A percentile compares a stretch with the other conserved stretches of the same genome.
Conservation (phyloP, 1,284 basidiomycete genomes). For the Hemileia vastatrix region DNA sequence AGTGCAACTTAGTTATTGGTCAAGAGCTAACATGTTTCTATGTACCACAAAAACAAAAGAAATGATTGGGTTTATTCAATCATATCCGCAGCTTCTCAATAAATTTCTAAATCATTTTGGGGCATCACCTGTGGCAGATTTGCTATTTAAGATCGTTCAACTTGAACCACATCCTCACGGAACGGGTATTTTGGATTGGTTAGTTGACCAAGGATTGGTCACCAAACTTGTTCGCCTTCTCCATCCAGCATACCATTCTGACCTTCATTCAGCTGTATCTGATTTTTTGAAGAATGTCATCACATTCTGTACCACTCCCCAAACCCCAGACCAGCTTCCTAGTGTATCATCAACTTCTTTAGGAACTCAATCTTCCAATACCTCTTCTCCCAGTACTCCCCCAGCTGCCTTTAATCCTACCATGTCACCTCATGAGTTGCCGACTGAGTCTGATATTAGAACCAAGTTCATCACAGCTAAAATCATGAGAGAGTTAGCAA, state of each 20-base stretch:
- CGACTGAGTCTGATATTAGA: constrained; percentile 43
- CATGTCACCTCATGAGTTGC: too few relatives aligned
- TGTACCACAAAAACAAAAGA: constrained; percentile 43
- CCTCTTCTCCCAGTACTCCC: constrained; percentile 2
- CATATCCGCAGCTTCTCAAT: constrained; percentile 70
- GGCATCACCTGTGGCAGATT: constrained; percentile 80
- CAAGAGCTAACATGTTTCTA: constrained; percentile 40
- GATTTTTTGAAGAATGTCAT: constrained; percentile 93
- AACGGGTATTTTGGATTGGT: constrained; percentile 63
- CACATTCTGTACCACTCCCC: constrained; percentile 81
- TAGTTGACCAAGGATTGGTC: constrained; percentile 62
- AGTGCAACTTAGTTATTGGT: constrained; percentile 34
- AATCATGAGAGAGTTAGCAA: constrained; percentile 81
- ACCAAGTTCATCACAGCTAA: constrained; percentile 40
- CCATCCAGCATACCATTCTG: constrained; percentile 64
- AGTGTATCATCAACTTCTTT: constrained; percentile 16
- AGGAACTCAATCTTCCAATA: not conserved
- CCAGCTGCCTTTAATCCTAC: too few relatives aligned
- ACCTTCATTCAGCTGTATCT: constrained; percentile 75
- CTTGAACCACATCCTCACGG: constrained; percentile 77
- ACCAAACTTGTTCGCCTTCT: constrained; percentile 69
- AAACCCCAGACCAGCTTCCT: constrained; percentile 49
- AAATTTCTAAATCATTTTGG: constrained; percentile 77
- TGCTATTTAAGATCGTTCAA: constrained; percentile 84
- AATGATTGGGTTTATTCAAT: constrained; percentile 86